Base-by-base conservation (phyloP, 148 eudicot species). In the Bassia scoparia region DNA sequence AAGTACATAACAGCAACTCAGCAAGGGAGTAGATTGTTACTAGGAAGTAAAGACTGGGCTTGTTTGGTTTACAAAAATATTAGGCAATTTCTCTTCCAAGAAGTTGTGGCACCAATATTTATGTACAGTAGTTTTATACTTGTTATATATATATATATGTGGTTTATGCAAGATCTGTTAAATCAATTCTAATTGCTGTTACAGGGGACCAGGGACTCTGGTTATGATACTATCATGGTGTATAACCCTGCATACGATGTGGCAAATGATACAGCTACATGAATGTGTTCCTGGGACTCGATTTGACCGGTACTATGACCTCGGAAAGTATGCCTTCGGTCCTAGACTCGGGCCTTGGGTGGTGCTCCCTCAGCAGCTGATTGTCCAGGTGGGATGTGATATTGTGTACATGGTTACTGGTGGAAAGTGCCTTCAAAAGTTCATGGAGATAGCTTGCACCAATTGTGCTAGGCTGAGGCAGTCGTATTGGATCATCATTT, bases 341-440 rank as follows among this genome's bases (percentile, higher is more conserved):
- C 93, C 92, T n/a, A 89, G 73, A 46, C 85, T 87, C 3, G 97
- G 98, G 61, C 79, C 89, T 10, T 94, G 96, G 98, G 84, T 94
- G 50, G 98, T 94, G 56, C 87, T 94, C 13, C 97, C 98, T 35
- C 97, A 90, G 68, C 98, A 94, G 83, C 84, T 94, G 24, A 89
- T 94, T n/a, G 98, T 94, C 13, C 95, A 91, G 71, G 89, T 94
- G 3, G 97, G 98, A 1, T 91, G 95, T 64, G 85, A 91, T 59
- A 88, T 94, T 3, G 98, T 94, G 41, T 94, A 94, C 84, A 91
- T 94, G 97, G 98, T 94, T 59, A 94, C 95, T 2, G 96, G 96
- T 41, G 98, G 97, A 1, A 89, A 85, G 52, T 94, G 98, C 70
- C 86, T 91, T 49, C 83, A 84, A 78, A 91, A 94, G 81, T 94